Conservation (phyloP, 257 asterid species). For the Mentha longifolia region DNA sequence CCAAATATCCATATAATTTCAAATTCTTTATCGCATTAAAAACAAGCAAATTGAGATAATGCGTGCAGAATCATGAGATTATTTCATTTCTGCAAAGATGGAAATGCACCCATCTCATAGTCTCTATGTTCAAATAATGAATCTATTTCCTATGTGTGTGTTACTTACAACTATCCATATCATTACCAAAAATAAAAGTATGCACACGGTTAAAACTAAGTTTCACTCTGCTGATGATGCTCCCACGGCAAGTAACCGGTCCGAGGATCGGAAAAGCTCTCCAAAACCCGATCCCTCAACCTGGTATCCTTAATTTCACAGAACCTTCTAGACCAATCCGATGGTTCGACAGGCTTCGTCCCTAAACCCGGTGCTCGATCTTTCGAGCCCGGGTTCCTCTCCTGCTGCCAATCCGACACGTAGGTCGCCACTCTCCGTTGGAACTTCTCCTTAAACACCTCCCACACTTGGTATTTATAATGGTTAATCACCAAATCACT, state of each 20-base stretch:
- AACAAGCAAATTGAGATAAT: neutral
- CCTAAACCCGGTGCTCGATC: slow-evolving; percentile 85
- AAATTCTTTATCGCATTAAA: neutral
- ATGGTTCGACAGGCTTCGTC: slow-evolving; percentile 70
- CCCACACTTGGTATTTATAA: slow-evolving; percentile 89
- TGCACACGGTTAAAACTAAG: neutral
- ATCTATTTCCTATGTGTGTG: neutral
- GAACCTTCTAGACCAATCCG: slow-evolving; percentile 63
- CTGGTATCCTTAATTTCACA: slow-evolving; percentile 72
- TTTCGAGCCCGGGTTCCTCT: slow-evolving; percentile 61
- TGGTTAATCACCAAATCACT: slow-evolving; percentile 64
- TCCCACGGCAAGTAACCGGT: slow-evolving; percentile 73
- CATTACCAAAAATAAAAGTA: neutral
- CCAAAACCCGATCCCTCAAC: slow-evolving; percentile 46
- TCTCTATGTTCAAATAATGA: slow-evolving; percentile 26
- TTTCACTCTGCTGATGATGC: slow-evolving; percentile 19
- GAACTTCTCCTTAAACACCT: slow-evolving; percentile 79
- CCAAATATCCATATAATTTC: neutral
- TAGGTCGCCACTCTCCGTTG: slow-evolving; percentile 75
- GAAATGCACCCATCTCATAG: neutral
- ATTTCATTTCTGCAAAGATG: neutral
- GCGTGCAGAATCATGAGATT: neutral
- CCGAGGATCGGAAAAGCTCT: slow-evolving; percentile 41
- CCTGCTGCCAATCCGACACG: slow-evolving; percentile 80
- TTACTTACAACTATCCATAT: neutral